A percentile compares a stretch with the other conserved stretches of the same genome.
phyloP scores from a whole-genome alignment of 1,284 basidiomycete genomes.

The Pseudozyma pruni region DNA sequence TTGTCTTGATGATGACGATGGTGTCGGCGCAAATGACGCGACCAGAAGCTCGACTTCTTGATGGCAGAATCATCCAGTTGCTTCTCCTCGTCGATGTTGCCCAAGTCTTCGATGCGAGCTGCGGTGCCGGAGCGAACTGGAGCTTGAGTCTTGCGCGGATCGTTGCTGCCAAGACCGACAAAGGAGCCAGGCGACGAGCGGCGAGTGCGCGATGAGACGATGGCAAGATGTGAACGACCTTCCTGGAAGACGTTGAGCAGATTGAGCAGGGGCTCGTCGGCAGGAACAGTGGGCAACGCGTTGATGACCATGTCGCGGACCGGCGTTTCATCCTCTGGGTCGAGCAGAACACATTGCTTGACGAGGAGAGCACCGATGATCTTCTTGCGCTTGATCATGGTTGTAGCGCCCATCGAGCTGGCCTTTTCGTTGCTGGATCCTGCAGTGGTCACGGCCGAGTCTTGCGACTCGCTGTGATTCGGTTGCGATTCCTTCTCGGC shows the following conservation, averaged over 20 bases:
- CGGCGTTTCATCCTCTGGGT: slow-evolving; percentile 76
- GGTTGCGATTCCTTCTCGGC: slow-evolving; percentile 52
- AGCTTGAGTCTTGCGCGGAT: slow-evolving; percentile 30
- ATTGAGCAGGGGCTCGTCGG: slow-evolving; percentile 84
- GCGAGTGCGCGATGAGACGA: slow-evolving; percentile 73
- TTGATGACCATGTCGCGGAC: slow-evolving; percentile 71
- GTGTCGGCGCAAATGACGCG: slow-evolving; percentile 75
- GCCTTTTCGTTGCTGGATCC: slow-evolving; percentile 9
- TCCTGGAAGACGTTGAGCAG: slow-evolving; percentile 91
- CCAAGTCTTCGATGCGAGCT: slow-evolving; percentile 41
- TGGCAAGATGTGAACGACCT: slow-evolving; percentile 89
- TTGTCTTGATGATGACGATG: slow-evolving; percentile 75
- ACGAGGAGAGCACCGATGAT: slow-evolving; percentile 83
- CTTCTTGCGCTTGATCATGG: slow-evolving; percentile 72
- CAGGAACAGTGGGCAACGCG: slow-evolving; percentile 84
- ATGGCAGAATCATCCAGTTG: slow-evolving; percentile 57
- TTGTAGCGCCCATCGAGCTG: slow-evolving; percentile 1
- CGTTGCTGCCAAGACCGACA: slow-evolving; percentile 51
- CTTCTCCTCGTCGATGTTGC: slow-evolving; percentile 61
- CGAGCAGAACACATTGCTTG: slow-evolving; percentile 86
- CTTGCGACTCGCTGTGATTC: slow-evolving; percentile 10
- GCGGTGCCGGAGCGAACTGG: slow-evolving; percentile 31
- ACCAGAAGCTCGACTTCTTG: slow-evolving; percentile 68
- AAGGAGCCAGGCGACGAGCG: slow-evolving; percentile 58
- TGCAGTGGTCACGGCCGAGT: slow-evolving; percentile 70